Conservation (phyloP, 1,139 yeast species). For the Debaryomyces coudertii region DNA sequence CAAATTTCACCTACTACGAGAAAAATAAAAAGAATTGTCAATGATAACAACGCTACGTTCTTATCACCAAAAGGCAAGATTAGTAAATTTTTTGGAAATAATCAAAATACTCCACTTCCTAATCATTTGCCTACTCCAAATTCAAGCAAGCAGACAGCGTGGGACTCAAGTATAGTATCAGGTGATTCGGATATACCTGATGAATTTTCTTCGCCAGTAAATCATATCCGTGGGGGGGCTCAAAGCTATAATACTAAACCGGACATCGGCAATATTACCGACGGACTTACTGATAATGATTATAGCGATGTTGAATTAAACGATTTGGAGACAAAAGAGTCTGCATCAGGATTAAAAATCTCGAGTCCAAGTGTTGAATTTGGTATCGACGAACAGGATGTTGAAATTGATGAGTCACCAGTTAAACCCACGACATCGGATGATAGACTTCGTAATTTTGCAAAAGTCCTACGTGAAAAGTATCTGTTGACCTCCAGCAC, state of each 20-base stretch:
- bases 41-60: constrained; percentile 4
- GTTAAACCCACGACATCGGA: constrained; percentile 22
- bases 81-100: constrained; percentile 20
- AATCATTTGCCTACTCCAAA: constrained; percentile 14
- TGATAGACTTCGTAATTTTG: constrained; percentile 18
- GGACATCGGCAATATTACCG: constrained; percentile 20
- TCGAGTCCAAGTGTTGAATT: constrained; percentile 12
- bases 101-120: constrained; percentile 9
- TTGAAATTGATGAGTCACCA: constrained; percentile 50
- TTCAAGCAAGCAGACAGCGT: constrained; percentile 11
- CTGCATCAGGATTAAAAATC: not conserved
- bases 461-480: constrained; percentile 28
- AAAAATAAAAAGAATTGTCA: constrained; percentile 23
- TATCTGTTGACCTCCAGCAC: constrained; percentile 26
- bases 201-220: constrained; percentile 36
- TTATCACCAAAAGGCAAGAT: constrained; percentile 9
- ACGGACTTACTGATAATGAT: constrained; percentile 28
- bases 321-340: constrained; percentile 1
- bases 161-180: constrained; percentile 27
- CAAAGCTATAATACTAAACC: constrained; percentile 2
- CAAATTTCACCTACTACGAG: constrained; percentile 31
- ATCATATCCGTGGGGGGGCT: constrained; percentile 3
- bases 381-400: constrained; percentile 35
- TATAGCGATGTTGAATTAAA: constrained; percentile 9
- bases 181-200: constrained; percentile 43